Evolutionary conservation across 2,329 filamentous ascomycete species (phyloP), one percentile per base, ranked within the genome.

Genomic region (Exophiala calicioides): DNA sequence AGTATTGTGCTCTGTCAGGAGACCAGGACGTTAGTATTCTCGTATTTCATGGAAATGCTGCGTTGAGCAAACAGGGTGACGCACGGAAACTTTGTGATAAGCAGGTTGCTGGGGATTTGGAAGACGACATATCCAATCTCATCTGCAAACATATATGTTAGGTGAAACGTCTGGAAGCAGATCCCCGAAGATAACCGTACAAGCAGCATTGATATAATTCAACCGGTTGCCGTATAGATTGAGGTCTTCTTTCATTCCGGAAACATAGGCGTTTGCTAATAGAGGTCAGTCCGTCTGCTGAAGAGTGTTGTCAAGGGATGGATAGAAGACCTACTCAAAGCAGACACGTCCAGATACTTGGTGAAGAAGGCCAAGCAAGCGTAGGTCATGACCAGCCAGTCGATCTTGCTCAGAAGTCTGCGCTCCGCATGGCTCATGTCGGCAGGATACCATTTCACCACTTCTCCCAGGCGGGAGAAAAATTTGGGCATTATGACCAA

Each of bases 41-140:
- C n/a, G n/a, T n/a, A n/a, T n/a, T n/a, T n/a, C n/a, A n/a, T n/a
- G n/a, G n/a, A n/a, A n/a, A n/a, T n/a, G n/a, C n/a, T n/a, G n/a
- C n/a, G n/a, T n/a, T n/a, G n/a, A n/a, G 24, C 7, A n/a, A n/a
- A 27, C 24, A 27, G 24, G 24, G 7, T n/a, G 24, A 27, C 24
- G n/a, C 24, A 31, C 29, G 29, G 29, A n/a, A 31, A 31, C 16
- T n/a, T 31, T 5, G 57, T 63, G 24, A 70, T 64, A 36, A 67
- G 63, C 48, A 50, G 21, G 31, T 50, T 50, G 16, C 39, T 45
- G 18, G 42, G 47, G 15, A 50, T 20, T 36, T 72, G 43, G 24
- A 24, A 24, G 4, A 39, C 23, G 10, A 46, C 33, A 41, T 60
- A 60, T n/a, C 58, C 55, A 18, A 58, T 55, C 16, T 31, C 29